Conservation (phyloP, 1,139 yeast species). For the Candida sp. region DNA sequence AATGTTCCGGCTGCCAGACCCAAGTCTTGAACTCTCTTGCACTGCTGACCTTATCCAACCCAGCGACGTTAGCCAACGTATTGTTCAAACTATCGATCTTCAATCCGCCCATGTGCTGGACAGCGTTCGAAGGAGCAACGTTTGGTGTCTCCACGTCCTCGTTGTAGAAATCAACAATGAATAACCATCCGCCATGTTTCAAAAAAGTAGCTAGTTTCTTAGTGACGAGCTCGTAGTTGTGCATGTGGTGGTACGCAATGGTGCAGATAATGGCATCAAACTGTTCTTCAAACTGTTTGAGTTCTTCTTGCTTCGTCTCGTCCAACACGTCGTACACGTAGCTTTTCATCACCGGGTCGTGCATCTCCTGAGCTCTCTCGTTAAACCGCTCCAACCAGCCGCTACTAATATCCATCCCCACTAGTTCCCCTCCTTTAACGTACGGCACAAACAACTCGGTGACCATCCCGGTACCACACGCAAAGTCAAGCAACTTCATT, state of each 20-base stretch:
- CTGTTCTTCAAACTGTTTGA: conserved; percentile 20
- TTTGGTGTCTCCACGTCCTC: conserved; percentile 27
- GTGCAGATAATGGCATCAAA: conserved; percentile 43
- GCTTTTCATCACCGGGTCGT: conserved; percentile 16
- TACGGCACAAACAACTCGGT: conserved; percentile 33
- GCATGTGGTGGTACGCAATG: conserved; percentile 45
- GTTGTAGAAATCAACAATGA: conserved; percentile 41
- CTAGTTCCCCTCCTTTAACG: conserved; percentile 24
- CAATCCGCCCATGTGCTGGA: conserved; percentile 41
- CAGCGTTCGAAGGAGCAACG: conserved; percentile 17
- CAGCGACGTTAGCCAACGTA: conserved; percentile 25
- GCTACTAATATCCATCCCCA: conserved; percentile 43
- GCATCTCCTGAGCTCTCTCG: conserved; percentile 14
- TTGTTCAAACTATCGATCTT: conserved; percentile 24
- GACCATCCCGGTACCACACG: conserved; percentile 49
- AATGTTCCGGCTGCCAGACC: conserved; percentile 27
- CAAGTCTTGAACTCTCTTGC: conserved; percentile 23
- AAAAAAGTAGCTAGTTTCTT: conserved; percentile 35
- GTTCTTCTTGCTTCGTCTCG: conserved; percentile 16
- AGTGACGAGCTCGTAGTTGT: conserved; percentile 33
- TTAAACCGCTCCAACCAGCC: conserved; percentile 28
- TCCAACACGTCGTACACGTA: conserved; percentile 35
- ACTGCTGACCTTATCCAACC: conserved; percentile 26
- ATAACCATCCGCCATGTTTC: conserved; percentile 35
- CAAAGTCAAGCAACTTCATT: conserved; percentile 40